Percentiles rank a stretch among this genome's conserved stretches.
phyloP scores from a whole-genome alignment of 202 grass and related monocot genomes.

The Panicum hallii region DNA sequence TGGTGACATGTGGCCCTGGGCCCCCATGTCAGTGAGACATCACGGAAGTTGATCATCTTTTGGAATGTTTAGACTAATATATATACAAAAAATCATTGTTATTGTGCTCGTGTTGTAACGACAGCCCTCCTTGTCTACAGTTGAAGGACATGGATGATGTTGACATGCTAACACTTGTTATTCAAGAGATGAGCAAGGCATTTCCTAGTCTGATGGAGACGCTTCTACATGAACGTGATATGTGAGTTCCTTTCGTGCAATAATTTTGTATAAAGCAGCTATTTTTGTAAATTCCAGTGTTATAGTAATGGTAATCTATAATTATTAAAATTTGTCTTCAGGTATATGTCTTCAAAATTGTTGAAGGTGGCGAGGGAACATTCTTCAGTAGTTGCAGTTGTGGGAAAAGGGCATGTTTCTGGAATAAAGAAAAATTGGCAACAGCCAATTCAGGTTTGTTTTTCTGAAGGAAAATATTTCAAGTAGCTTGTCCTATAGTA shows the following conservation, averaged over 20 bases:
- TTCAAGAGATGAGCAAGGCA: conserved; percentile 99
- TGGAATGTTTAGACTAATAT: background rate
- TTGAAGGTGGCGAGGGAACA: conserved; percentile 75
- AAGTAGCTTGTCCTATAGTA: background rate
- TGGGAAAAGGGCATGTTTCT: conserved; percentile 93
- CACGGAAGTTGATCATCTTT: background rate
- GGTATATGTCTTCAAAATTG: conserved; percentile 92
- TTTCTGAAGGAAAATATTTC: background rate
- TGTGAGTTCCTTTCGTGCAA: conserved; percentile 60
- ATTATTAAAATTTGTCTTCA: conserved; percentile 39
- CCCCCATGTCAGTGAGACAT: background rate
- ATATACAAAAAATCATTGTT: background rate
- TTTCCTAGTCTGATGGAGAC: conserved; percentile 96
- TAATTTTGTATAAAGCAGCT: conserved; percentile 4
- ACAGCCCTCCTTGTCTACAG: conserved; percentile 42
- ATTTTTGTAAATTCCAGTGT: background rate
- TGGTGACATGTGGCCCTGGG: background rate
- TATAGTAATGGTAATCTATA: conserved; percentile 14
- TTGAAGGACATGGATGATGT: conserved; percentile 95
- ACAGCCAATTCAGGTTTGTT: conserved; percentile 74
- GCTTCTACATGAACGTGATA: conserved; percentile 89
- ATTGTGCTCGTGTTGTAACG: conserved; percentile 12
- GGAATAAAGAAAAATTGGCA: conserved; percentile 95
- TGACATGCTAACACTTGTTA: conserved; percentile 92
- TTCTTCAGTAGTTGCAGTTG: conserved; percentile 92